Base-by-base conservation (phyloP, 2,329 filamentous ascomycete genomes). In the Colletotrichum sp. region DNA sequence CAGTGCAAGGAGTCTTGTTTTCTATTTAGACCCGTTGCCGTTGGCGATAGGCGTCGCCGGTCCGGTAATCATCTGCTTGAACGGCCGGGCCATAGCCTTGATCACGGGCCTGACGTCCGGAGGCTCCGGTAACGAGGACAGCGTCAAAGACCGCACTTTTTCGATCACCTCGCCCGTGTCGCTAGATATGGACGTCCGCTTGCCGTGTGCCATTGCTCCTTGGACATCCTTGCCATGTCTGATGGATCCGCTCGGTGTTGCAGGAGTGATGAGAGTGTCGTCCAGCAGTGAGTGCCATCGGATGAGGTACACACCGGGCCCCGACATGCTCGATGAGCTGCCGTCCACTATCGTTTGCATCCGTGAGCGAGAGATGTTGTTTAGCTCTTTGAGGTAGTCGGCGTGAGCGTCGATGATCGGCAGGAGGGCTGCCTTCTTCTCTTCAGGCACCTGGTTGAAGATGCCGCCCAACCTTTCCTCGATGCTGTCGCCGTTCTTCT, bases 281-380 rank as follows among this genome's bases (percentile, higher is more conserved):
- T 95, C 92, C 5, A 96, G 85, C 8, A 95, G 85, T 1, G 89
- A 85, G 80, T 95, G 92, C 94, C 94, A 96, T 64, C 91, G 88
- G 2, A 90, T 87, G 29, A 95, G 88, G 79, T 93, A 96, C 61
- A 93, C 90, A 2, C 94, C 94, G 0, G 94, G 93, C 0, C 93
- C 93, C 29, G 86, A 87, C 67, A 88, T 75, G 55, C 65, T 76
- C 38, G 67, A 70, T 59, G 79, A 78, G 6, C 78, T 75, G 2
- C 79, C 78, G 68, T 87, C 85, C 58, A 94, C 85, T 29, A 95
- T 87, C 2, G 83, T 82, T 67, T 91, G 88, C 73, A 94, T 88
- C 3, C 90, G 89, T 1, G 82, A 78, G 2, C 81, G 82, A 0
- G 93, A 94, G 3, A 90, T 84, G 0, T 81, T 76, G 69, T 89